These are phyloP conservation scores for Jaminaea rosea DNA, from an alignment of 1,284 basidiomycete genomes.

Conservation along the genomic window DNA sequence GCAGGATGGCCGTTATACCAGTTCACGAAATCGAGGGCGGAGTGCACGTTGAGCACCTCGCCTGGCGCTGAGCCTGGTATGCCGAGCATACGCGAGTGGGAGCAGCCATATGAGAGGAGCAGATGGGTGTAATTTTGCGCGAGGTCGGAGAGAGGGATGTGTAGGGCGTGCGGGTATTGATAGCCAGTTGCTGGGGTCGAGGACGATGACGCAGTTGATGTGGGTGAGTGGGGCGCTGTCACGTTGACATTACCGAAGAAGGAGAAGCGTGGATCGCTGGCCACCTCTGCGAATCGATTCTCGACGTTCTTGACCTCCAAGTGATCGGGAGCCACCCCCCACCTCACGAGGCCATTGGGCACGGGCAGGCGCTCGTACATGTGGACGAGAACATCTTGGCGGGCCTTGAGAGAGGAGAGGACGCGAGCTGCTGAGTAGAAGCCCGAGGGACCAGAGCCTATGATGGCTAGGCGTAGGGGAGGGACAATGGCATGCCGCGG, in stretches of 20 bases:
- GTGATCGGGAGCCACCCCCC: constrained; percentile 97
- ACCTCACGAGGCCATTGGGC: constrained; percentile 87
- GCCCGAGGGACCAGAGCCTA: constrained; percentile 84
- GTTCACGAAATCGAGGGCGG: constrained; percentile 79
- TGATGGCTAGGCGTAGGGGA: constrained; percentile 61
- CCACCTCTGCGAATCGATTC: constrained; percentile 72
- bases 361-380: constrained; percentile 88
- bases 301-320: constrained; percentile 99
- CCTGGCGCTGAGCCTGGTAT: constrained; percentile 47
- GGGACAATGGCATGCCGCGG: too few species aligned
- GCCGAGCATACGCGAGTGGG: constrained; percentile 52
- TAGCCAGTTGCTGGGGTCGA: constrained; percentile 5
- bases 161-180: constrained; percentile 53
- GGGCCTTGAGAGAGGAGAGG: constrained; percentile 16
- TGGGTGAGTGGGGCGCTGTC: constrained; percentile 33
- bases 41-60: constrained; percentile 55
- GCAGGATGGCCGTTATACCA: constrained; percentile 93
- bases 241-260: constrained; percentile 87
- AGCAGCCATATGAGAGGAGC: constrained; percentile 70
- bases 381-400: constrained; percentile 55
- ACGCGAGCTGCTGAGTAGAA: constrained; percentile 70
- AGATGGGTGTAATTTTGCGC: constrained; percentile 68
- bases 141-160: constrained; percentile 57
- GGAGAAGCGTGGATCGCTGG: constrained; percentile 30
- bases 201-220: constrained; percentile 8